These are phyloP conservation scores for Globisporangium middletonii DNA, from an alignment of 352 stramenopile species.

Conservation along the genomic window DNA sequence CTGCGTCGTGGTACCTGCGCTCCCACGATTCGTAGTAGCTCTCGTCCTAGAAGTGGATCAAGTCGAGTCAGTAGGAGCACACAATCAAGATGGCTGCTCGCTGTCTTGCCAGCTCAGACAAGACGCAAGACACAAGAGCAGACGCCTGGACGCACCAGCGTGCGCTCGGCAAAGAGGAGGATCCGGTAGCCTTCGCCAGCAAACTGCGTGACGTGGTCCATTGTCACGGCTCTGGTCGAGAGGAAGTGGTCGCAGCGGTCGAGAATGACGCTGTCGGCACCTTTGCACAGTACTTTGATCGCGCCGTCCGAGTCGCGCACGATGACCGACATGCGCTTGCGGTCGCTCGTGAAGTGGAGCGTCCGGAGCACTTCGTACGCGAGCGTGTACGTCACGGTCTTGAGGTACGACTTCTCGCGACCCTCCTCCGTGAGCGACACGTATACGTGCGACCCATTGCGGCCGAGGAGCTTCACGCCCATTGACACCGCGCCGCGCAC, in stretches of 20 bases:
- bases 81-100: too few relatives aligned
- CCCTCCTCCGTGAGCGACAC: constrained; percentile 60
- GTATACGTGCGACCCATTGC: constrained; percentile 43
- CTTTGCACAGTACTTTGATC: constrained; percentile 78
- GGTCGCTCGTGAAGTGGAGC: constrained; percentile 70
- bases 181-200: constrained; percentile 81
- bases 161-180: constrained; percentile 72
- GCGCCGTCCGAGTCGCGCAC: constrained; percentile 44
- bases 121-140: not conserved
- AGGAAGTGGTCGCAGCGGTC: constrained; percentile 60
- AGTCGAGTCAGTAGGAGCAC: not conserved
- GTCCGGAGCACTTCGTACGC: constrained; percentile 68
- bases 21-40: constrained; percentile 70
- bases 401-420: constrained; percentile 45
- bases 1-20: constrained; percentile 52
- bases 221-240: constrained; percentile 42
- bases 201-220: constrained; percentile 80
- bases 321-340: constrained; percentile 83
- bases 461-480: constrained; percentile 73
- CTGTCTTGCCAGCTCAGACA: too few relatives aligned
- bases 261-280: constrained; percentile 70
- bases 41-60: constrained; percentile 30
- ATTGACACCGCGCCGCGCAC: constrained; percentile 74
- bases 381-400: constrained; percentile 59
- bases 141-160: constrained; percentile 37